phyloP scores from a whole-genome alignment of 768 basidiomycete genomes.

The Collybia sordida region DNA sequence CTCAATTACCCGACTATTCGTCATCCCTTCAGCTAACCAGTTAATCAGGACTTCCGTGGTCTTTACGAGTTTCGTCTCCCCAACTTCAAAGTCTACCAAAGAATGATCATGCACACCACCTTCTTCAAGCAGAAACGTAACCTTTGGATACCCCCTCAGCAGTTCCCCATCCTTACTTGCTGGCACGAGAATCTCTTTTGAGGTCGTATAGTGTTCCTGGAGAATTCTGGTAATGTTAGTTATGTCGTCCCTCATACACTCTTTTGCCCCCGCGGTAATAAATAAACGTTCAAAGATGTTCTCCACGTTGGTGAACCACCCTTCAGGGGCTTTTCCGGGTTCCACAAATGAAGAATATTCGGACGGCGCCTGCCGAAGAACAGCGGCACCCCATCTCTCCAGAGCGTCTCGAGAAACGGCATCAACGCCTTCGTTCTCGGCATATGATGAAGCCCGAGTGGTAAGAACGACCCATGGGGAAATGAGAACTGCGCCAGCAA shows the following conservation, averaged over 20 bases:
- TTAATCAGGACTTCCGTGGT: constrained; percentile 18
- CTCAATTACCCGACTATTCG: too few relatives aligned
- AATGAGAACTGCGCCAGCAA: constrained; percentile 33
- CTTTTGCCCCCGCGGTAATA: constrained; percentile 33
- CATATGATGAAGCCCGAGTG: constrained; percentile 20
- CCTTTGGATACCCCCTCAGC: too few relatives aligned
- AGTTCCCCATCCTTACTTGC: too few relatives aligned
- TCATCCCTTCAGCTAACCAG: constrained; percentile 20
- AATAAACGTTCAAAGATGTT: constrained; percentile 30
- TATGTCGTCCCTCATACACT: constrained; percentile 33
- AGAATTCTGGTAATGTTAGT: constrained; percentile 18
- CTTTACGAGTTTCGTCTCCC: constrained; percentile 13
- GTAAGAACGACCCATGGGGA: constrained; percentile 37
- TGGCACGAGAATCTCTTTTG: not conserved
- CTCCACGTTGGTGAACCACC: constrained; percentile 32
- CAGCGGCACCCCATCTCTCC: constrained; percentile 14
- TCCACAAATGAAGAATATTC: constrained; percentile 29
- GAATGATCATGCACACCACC: constrained; percentile 34
- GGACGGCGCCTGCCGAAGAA: constrained; percentile 25
- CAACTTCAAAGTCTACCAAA: constrained; percentile 17
- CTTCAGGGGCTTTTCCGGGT: constrained; percentile 25
- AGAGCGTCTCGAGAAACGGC: constrained; percentile 15
- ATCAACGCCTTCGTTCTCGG: constrained; percentile 24
- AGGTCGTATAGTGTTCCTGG: constrained; percentile 1
- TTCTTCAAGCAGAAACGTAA: constrained; percentile 22